phyloP scores from a whole-genome alignment of 1,284 basidiomycete genomes.

The Tetrapyrgos nigripes region DNA sequence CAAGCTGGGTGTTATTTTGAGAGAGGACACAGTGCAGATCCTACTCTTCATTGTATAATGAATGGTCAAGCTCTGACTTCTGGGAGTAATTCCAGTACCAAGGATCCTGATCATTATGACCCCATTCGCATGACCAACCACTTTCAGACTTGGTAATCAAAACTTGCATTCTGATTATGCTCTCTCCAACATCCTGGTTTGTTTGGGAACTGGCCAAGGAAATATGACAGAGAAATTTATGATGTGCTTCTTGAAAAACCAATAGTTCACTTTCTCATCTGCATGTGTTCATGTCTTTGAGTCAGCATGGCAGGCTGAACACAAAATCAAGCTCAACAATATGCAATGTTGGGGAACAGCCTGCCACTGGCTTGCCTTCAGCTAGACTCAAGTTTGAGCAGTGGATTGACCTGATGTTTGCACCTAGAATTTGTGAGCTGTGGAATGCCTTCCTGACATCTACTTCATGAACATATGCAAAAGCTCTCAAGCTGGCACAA shows the following conservation, averaged over 20 bases:
- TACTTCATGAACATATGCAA: not conserved
- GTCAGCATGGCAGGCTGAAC: not conserved
- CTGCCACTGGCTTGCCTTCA: not conserved
- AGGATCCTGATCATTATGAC: slow-evolving; percentile 3
- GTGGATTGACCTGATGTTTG: not conserved
- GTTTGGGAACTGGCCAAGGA: not conserved
- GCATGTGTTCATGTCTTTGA: not conserved
- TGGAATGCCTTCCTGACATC: not conserved
- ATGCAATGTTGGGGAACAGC: not conserved
- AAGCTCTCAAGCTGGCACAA: not conserved
- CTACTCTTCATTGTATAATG: not conserved
- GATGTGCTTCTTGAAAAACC: not conserved
- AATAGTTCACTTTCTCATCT: not conserved
- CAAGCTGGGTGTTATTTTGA: not conserved
- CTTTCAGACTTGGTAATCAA: not conserved
- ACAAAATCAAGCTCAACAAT: not conserved
- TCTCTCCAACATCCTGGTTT: slow-evolving; percentile 2
- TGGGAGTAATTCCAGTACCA: not conserved
- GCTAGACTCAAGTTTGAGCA: not conserved
- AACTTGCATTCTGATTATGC: not conserved
- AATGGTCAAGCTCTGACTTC: not conserved
- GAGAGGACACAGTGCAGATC: not conserved
- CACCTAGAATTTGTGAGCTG: not conserved
- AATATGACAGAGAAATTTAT: not conserved
- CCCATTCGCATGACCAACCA: not conserved